These are phyloP conservation scores for Puccinia horiana DNA, from an alignment of 1,284 basidiomycete species.

Conservation along the genomic window DNA sequence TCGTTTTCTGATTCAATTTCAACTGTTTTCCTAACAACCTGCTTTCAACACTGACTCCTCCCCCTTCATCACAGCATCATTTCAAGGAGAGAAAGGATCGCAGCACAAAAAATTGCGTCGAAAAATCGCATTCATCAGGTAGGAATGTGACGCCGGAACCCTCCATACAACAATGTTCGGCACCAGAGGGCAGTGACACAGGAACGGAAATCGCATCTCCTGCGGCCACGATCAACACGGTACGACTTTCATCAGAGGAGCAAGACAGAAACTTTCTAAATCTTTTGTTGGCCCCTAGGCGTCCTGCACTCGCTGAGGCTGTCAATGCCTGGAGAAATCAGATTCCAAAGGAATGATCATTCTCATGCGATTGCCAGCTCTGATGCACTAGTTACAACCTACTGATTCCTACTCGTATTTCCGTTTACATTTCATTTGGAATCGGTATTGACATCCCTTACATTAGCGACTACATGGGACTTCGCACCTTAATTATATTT, in stretches of 20 bases:
- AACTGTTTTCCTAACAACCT: neutral
- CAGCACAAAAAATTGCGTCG: too few relatives aligned
- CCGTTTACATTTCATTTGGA: too few relatives aligned
- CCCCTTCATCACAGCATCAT: neutral
- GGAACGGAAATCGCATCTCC: neutral
- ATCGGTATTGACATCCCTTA: too few relatives aligned
- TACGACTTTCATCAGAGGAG: neutral
- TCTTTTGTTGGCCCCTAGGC: neutral
- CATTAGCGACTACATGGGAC: too few relatives aligned
- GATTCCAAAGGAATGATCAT: neutral
- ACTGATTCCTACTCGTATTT: too few relatives aligned
- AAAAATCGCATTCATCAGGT: too few relatives aligned
- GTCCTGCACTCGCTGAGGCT: neutral
- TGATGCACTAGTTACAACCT: too few relatives aligned
- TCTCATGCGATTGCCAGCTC: too few relatives aligned
- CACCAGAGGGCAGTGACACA: too few relatives aligned
- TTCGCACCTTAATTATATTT: too few relatives aligned
- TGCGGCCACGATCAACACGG: neutral
- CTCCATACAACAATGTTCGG: neutral
- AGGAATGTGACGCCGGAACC: too few relatives aligned
- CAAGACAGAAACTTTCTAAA: neutral
- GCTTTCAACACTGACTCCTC: neutral
- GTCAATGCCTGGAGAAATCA: neutral
- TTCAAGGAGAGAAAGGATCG: neutral
- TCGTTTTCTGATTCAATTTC: neutral